phyloP scores from a whole-genome alignment of 441 rosid species.

The Populus hybrid region DNA sequence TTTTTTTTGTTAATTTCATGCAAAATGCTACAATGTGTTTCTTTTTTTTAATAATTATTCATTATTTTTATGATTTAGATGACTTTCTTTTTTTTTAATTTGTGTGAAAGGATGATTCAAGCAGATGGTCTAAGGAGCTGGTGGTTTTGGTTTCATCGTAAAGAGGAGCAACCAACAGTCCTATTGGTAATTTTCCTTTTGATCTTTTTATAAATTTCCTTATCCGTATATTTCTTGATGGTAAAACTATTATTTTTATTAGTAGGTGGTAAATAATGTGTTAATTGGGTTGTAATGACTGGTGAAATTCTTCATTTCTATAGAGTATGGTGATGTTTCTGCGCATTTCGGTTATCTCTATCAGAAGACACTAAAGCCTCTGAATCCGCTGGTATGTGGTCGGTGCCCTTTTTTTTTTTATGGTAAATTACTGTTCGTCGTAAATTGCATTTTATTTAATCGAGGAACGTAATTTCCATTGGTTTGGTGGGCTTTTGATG shows the following conservation, averaged over 20 bases:
- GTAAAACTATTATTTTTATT: neutral
- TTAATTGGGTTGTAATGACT: neutral
- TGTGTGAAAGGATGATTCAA: constrained; percentile 73
- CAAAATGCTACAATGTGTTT: neutral
- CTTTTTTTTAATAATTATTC: neutral
- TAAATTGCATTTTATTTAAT: too few relatives aligned
- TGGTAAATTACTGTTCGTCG: too few relatives aligned
- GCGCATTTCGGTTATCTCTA: constrained; percentile 86
- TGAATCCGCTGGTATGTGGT: constrained; percentile 83
- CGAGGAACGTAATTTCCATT: neutral
- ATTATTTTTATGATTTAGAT: neutral
- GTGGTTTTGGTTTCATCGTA: constrained; percentile 74
- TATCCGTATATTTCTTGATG: neutral
- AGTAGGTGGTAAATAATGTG: neutral
- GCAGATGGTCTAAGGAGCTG: constrained; percentile 95
- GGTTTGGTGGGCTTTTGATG: neutral
- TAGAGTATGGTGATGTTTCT: constrained; percentile 90
- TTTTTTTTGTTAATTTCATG: neutral
- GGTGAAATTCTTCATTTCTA: constrained; percentile 7
- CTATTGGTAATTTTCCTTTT: constrained; percentile 47
- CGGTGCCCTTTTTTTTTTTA: neutral
- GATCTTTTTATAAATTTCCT: too few relatives aligned
- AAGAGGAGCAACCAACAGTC: constrained; percentile 85
- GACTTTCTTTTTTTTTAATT: neutral
- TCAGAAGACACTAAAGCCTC: constrained; percentile 99